These are phyloP conservation scores for Spinacia oleracea DNA, from an alignment of 179 eudicot species.

Conservation along the genomic window DNA sequence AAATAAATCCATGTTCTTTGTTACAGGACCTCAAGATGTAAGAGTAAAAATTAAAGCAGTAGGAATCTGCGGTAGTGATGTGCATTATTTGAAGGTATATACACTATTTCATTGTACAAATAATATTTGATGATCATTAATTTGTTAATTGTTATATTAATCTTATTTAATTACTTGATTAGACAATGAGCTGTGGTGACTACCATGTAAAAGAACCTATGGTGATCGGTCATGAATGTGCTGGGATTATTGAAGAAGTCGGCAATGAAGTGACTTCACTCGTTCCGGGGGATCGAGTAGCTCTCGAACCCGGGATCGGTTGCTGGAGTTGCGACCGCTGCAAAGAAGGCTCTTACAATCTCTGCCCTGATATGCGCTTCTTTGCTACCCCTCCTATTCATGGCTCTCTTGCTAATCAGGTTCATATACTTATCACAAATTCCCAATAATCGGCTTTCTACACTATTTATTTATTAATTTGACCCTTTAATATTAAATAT, in stretches of 20 bases:
- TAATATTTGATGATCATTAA: too few relatives aligned
- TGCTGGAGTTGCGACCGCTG: constrained; percentile 39
- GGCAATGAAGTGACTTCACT: constrained; percentile 38
- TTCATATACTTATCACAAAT: neutral
- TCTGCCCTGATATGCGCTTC: constrained; percentile 29
- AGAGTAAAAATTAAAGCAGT: constrained; percentile 46
- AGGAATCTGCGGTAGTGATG: constrained; percentile 54
- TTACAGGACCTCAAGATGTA: constrained; percentile 46
- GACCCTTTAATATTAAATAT: too few relatives aligned
- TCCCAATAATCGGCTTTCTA: too few relatives aligned
- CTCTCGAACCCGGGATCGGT: constrained; percentile 45
- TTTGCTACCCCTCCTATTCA: constrained; percentile 48
- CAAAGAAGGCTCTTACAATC: constrained; percentile 32
- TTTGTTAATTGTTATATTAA: too few relatives aligned
- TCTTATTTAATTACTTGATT: neutral
- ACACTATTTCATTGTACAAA: too few relatives aligned
- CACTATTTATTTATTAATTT: too few relatives aligned
- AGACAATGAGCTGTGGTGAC: constrained; percentile 43
- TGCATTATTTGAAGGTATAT: constrained; percentile 43
- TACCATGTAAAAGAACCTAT: constrained; percentile 42
- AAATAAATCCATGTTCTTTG: neutral
- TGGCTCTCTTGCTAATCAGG: constrained; percentile 48
- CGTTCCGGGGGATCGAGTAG: constrained; percentile 38
- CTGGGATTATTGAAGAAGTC: constrained; percentile 43
- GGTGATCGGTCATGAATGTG: constrained; percentile 53